Base-by-base conservation (phyloP, 2,329 filamentous ascomycete genomes). In the Grosmannia huntii region DNA sequence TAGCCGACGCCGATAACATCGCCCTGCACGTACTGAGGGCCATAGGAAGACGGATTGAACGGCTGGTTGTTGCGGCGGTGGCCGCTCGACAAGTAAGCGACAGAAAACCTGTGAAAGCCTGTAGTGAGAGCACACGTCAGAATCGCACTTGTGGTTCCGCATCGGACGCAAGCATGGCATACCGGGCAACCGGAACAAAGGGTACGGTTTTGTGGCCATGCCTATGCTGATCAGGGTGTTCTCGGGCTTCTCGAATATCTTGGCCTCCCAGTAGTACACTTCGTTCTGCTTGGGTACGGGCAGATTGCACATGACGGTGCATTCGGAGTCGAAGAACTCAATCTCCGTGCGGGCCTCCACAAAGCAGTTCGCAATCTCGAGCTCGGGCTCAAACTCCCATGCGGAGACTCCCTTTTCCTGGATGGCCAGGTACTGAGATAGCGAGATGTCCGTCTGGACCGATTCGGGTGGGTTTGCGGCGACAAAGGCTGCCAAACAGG, bases 361-460 rank as follows among this genome's bases (percentile, higher is more conserved):
- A 69, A 99, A 99, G 72, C 94, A 99, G 72, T 97, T 97, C 64
- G 94, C 94, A 65, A 97, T 96, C 72, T 99, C 94, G 41, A 97
- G 76, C 71, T 99, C 94, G n/a, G 94, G 94, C 71, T 97, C 94
- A 67, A 99, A 99, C 71, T 99, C 94, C 94, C 94, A 99, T 7
- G 94, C 94, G 5, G 94, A 96, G n/a, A 99, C 92, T 55, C 94
- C 94, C 72, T 99, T 99, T 75, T 99, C 94, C 75, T 99, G 94
- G 64, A 99, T 99, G 49, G 94, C 94, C 60, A 99, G 81, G 70
- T 96, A 97, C 70, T 99, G 94, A 41, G 94, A 97, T 63, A 99
- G 76, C 25, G 94, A 97, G 63, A 99, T 99, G 69, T 99, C 94
- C 64, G 94, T 97, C 67, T 94, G 90, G 60, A 92, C 76, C 9